These are phyloP conservation scores for Fusarium bulbicola DNA, from an alignment of 2,329 filamentous ascomycete species.

Conservation along the genomic window DNA sequence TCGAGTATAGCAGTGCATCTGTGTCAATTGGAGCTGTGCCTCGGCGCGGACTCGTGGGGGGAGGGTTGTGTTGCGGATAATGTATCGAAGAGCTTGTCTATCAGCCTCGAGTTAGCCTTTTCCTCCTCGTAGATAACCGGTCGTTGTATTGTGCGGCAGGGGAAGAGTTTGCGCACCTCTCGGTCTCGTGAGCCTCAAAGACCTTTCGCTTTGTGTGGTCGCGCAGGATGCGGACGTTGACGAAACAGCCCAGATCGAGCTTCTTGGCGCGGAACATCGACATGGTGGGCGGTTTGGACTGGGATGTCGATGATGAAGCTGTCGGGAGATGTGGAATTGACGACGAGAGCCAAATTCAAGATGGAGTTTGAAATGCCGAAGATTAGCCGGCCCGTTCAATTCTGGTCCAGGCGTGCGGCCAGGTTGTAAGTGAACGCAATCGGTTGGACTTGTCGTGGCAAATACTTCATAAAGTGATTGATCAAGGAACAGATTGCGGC, in stretches of 20 bases:
- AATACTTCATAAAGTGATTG: background rate
- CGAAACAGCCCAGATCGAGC: constrained; percentile 86
- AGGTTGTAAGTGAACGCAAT: background rate
- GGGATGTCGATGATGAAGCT: constrained; percentile 28
- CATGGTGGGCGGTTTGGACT: constrained; percentile 60
- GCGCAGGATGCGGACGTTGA: constrained; percentile 87
- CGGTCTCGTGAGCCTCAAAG: constrained; percentile 85
- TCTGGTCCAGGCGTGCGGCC: no score
- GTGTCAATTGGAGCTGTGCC: constrained; percentile 89
- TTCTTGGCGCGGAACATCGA: constrained; percentile 90
- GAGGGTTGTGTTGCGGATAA: constrained; percentile 91
- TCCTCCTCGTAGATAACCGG: no score
- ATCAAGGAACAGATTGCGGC: rapidly evolving
- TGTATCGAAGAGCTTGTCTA: constrained; percentile 92
- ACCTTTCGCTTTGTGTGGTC: constrained; percentile 98
- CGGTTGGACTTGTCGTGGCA: background rate
- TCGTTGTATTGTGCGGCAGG: background rate
- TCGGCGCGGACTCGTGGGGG: constrained; percentile 84
- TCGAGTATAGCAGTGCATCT: constrained; percentile 97
- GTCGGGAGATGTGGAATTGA: constrained; percentile 15
- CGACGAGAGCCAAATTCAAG: constrained; percentile 14
- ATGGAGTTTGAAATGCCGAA: constrained; percentile 19
- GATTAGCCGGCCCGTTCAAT: background rate
- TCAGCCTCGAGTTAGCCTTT: constrained; percentile 1
- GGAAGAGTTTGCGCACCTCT: constrained; percentile 70